Evolutionary conservation across 495 filamentous ascomycete species (phyloP).

Genomic region (Hyaloscypha finlandica): DNA sequence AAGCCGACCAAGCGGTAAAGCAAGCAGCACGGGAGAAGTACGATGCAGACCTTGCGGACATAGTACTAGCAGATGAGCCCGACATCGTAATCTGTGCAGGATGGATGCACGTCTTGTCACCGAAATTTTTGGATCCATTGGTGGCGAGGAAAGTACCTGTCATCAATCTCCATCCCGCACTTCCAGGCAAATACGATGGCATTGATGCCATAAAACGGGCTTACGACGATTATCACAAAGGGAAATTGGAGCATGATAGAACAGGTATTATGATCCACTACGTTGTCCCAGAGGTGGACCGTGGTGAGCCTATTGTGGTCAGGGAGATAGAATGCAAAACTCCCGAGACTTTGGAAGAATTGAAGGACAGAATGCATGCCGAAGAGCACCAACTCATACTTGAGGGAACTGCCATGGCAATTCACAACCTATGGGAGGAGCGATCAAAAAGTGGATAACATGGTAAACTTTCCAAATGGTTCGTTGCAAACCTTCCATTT

Average conservation of each 20-base stretch:
- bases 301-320: slow-evolving; percentile 73
- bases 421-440: slow-evolving; percentile 45
- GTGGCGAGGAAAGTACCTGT: slow-evolving; percentile 60
- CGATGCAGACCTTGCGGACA: slow-evolving; percentile 75
- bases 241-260: slow-evolving; percentile 67
- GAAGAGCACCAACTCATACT: slow-evolving; percentile 72
- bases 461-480: neutral
- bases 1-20: slow-evolving; percentile 53
- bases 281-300: slow-evolving; percentile 83
- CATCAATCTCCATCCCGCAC: slow-evolving; percentile 85
- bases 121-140: slow-evolving; percentile 66
- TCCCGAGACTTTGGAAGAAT: slow-evolving; percentile 64
- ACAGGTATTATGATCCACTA: slow-evolving; percentile 90
- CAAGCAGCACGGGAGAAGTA: slow-evolving; percentile 67
- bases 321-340: slow-evolving; percentile 69
- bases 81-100: slow-evolving; percentile 39
- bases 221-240: slow-evolving; percentile 70
- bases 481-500: neutral
- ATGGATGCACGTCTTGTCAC: slow-evolving; percentile 74
- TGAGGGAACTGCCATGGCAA: slow-evolving; percentile 62
- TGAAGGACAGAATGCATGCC: slow-evolving; percentile 70
- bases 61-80: slow-evolving; percentile 47
- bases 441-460: slow-evolving; percentile 28
- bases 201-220: slow-evolving; percentile 78
- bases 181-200: slow-evolving; percentile 66